phyloP scores from a whole-genome alignment of 306 rosid species.

The Cucurbita argyrosperma region DNA sequence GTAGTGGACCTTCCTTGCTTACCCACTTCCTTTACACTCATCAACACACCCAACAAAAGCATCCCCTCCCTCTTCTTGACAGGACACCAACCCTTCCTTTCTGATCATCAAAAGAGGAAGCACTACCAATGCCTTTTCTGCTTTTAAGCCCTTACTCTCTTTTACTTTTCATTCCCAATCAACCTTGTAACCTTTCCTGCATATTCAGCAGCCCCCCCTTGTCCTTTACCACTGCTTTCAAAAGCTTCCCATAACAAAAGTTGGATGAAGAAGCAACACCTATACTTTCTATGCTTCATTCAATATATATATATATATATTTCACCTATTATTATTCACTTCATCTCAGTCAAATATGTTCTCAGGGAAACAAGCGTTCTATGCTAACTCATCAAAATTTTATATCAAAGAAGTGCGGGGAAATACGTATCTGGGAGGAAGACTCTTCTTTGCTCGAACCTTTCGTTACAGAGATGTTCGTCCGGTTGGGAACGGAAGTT shows the following conservation, averaged over 20 bases:
- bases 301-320: not conserved
- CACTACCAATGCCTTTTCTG: constrained; percentile 3
- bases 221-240: not conserved
- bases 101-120: constrained; percentile 3
- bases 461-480: not conserved
- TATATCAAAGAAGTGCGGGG: not conserved
- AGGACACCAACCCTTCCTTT: not conserved
- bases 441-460: constrained; percentile 12
- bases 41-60: constrained; percentile 19
- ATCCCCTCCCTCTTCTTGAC: constrained; percentile 13
- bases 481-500: constrained; percentile 17
- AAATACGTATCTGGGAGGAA: constrained; percentile 4
- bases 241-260: not conserved
- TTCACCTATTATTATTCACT: not conserved
- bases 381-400: not conserved
- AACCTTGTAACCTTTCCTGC: not conserved
- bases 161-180: not conserved
- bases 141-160: not conserved
- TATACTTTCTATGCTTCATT: not conserved
- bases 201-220: not conserved
- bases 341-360: not conserved
- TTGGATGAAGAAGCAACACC: not conserved
- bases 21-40: not conserved
- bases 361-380: not conserved
- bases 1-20: constrained; percentile 4